phyloP scores from a whole-genome alignment of 1,139 yeast species.

The Kluyveromyces sp. region DNA sequence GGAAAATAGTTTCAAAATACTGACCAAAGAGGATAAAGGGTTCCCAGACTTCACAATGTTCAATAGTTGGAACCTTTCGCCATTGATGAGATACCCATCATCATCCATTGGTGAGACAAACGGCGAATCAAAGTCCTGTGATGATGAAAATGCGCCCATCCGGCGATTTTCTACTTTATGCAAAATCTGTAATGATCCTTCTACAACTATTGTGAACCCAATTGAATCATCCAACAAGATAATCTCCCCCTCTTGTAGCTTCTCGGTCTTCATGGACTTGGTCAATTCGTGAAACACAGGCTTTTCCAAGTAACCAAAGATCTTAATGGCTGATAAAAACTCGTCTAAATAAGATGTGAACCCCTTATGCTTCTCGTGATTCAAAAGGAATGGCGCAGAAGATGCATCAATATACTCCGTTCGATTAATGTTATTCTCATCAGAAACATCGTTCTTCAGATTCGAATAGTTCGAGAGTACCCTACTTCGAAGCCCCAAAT shows the following conservation, averaged over 20 bases:
- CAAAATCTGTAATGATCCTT: conserved; percentile 79
- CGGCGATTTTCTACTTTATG: conserved; percentile 38
- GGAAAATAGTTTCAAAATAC: conserved; percentile 67
- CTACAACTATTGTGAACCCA: conserved; percentile 92
- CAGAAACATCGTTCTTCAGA: conserved; percentile 9
- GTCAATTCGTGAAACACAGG: conserved; percentile 91
- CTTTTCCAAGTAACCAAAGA: conserved; percentile 86
- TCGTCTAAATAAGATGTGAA: conserved; percentile 65
- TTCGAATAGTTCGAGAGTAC: conserved; percentile 9
- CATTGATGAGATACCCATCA: conserved; percentile 10
- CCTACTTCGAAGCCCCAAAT: conserved; percentile 7
- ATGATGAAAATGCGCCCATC: conserved; percentile 3
- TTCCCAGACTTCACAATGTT: conserved; percentile 83
- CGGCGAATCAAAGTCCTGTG: background rate
- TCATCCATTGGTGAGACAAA: conserved; percentile 5
- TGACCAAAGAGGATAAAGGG: conserved; percentile 75
- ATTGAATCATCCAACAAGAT: conserved; percentile 62
- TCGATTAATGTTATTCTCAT: conserved; percentile 7
- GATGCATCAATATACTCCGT: conserved; percentile 9
- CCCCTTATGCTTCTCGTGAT: conserved; percentile 6
- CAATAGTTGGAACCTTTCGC: conserved; percentile 54
- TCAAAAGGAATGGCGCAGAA: conserved; percentile 8
- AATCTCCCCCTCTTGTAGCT: conserved; percentile 68
- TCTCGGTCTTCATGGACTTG: conserved; percentile 84
- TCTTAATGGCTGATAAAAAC: conserved; percentile 81